A percentile compares a stretch with the other conserved stretches of the same genome.
Conservation (phyloP, 768 basidiomycete species). For the Amanita pseudoporphyria region DNA sequence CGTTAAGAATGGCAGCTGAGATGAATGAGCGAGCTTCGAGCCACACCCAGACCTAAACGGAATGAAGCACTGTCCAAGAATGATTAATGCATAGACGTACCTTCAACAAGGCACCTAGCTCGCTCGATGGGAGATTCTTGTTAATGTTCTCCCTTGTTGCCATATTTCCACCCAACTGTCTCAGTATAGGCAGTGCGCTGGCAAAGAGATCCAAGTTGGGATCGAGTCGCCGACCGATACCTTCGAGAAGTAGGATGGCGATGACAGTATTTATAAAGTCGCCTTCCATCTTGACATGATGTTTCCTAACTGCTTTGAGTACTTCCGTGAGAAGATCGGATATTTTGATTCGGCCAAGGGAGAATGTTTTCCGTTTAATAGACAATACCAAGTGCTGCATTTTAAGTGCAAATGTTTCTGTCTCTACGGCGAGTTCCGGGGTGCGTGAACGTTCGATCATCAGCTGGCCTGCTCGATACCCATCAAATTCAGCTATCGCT, state of each 20-base stretch:
- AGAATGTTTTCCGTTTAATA: conserved; percentile 96
- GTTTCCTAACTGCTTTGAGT: conserved; percentile 71
- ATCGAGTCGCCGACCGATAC: conserved; percentile 91
- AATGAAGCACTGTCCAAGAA: neutral
- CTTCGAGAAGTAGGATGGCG: conserved; percentile 86
- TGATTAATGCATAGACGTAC: conserved; percentile 36
- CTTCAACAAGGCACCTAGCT: conserved; percentile 84
- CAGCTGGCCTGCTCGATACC: conserved; percentile 87
- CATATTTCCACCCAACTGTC: conserved; percentile 90
- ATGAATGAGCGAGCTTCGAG: conserved; percentile 88
- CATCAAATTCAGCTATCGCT: conserved; percentile 94
- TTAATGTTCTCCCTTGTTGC: conserved; percentile 52
- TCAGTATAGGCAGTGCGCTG: conserved; percentile 85
- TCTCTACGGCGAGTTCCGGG: conserved; percentile 83
- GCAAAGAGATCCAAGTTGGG: conserved; percentile 92
- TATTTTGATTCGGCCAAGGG: conserved; percentile 93
- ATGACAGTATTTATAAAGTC: conserved; percentile 99
- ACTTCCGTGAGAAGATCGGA: conserved; percentile 90
- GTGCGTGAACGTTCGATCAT: conserved; percentile 94
- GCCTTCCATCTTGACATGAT: conserved; percentile 98
- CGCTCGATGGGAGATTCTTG: conserved; percentile 52
- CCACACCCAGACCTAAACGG: conserved; percentile 77
- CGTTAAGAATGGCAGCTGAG: conserved; percentile 64
- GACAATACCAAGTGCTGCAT: conserved; percentile 93
- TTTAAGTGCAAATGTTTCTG: conserved; percentile 93